Evolutionary conservation across 768 basidiomycete species (phyloP).

Genomic region (Clitopilus hobsonii): DNA sequence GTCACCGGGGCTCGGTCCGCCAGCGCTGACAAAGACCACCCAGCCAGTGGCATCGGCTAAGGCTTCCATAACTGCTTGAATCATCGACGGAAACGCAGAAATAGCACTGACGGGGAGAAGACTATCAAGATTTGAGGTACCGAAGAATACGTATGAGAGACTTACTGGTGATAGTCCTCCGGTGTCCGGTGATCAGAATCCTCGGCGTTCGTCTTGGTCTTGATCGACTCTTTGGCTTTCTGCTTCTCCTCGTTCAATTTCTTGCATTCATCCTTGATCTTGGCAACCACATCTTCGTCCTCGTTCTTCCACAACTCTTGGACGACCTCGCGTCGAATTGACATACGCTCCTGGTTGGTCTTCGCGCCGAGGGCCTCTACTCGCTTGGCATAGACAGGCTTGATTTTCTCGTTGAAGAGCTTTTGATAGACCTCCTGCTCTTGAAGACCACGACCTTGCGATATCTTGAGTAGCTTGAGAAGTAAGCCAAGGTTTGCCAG

Average conservation of each 20-base stretch:
- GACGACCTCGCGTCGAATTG: neutral
- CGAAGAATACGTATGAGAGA: neutral
- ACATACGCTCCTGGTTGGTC: neutral
- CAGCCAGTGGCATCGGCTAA: constrained; percentile 8
- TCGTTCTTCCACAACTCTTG: constrained; percentile 3
- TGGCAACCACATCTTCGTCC: neutral
- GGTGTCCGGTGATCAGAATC: neutral
- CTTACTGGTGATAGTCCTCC: constrained; percentile 4
- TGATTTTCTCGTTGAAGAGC: neutral
- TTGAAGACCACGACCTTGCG: neutral
- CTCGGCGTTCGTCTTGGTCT: neutral
- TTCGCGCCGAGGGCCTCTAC: neutral
- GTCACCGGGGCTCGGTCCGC: constrained; percentile 2
- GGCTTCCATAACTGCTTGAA: neutral
- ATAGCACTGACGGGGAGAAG: constrained; percentile 1
- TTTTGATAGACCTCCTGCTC: neutral
- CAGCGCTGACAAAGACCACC: constrained; percentile 6
- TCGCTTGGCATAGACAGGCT: neutral
- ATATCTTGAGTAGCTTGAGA: neutral
- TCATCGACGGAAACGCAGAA: neutral
- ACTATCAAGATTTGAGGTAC: neutral
- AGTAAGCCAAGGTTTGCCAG: neutral
- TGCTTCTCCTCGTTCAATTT: neutral
- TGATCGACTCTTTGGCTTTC: neutral
- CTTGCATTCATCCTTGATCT: neutral